Evolutionary conservation across 352 stramenopile species (phyloP).

Genomic region (Phytophthora melonis): DNA sequence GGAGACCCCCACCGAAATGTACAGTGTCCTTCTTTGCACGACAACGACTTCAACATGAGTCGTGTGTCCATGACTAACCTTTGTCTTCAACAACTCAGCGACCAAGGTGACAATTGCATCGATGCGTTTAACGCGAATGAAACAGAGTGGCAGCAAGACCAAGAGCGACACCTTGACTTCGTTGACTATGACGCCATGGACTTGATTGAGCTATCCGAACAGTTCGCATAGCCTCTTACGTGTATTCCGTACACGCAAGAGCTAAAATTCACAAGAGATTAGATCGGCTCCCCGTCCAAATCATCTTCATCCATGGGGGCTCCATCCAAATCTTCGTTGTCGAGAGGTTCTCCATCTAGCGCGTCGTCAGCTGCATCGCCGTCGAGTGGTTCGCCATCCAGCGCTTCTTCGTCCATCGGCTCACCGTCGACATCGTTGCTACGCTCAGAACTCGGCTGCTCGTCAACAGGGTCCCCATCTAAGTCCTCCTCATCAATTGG

Average conservation of each 20-base stretch:
- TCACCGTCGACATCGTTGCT: constrained; percentile 47
- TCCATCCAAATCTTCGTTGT: constrained; percentile 54
- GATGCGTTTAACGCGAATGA: constrained; percentile 10
- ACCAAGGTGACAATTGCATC: constrained; percentile 20
- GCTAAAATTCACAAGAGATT: neutral
- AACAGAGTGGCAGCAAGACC: constrained; percentile 29
- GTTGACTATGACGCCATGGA: constrained; percentile 36
- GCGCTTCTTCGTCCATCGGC: constrained; percentile 44
- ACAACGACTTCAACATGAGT: constrained; percentile 9
- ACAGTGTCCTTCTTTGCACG: constrained; percentile 12
- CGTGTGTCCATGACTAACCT: neutral
- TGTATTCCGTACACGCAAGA: no score
- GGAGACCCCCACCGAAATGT: constrained; percentile 6
- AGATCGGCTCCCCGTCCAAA: constrained; percentile 51
- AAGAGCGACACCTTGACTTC: constrained; percentile 30
- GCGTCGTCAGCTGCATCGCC: constrained; percentile 39
- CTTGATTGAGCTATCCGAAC: constrained; percentile 44
- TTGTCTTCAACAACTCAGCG: constrained; percentile 5
- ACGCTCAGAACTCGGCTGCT: constrained; percentile 20
- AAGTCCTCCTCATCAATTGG: constrained; percentile 51
- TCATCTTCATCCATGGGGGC: constrained; percentile 55
- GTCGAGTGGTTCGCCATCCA: constrained; percentile 59
- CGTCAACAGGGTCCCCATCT: constrained; percentile 50
- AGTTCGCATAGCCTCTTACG: constrained; percentile 6
- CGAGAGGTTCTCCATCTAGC: constrained; percentile 50